A percentile compares a stretch with the other conserved stretches of the same genome.
These are phyloP conservation scores for Panellus pusillus DNA, from an alignment of 768 basidiomycete genomes.

Conservation along the genomic window DNA sequence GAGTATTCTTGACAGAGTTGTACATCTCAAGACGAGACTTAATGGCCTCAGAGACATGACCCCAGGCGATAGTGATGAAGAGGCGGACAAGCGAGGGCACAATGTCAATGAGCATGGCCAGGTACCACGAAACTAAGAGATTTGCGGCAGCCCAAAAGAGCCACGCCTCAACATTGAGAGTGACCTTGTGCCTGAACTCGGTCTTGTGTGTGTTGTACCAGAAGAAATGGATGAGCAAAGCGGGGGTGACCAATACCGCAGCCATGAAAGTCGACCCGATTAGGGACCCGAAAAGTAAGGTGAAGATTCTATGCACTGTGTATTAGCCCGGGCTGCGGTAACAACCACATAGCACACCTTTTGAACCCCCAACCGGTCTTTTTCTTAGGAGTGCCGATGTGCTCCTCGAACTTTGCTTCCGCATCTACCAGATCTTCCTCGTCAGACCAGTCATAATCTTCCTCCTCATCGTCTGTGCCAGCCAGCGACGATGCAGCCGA, in stretches of 20 bases:
- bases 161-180: conserved; percentile 73
- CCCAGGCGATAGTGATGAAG: conserved; percentile 64
- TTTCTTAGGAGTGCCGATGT: conserved; percentile 52
- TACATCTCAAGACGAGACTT: conserved; percentile 71
- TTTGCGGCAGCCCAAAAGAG: conserved; percentile 82
- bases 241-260: conserved; percentile 58
- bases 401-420: conserved; percentile 62
- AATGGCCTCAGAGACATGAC: conserved; percentile 69
- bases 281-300: conserved; percentile 68
- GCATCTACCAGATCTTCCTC: conserved; percentile 76
- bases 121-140: conserved; percentile 75
- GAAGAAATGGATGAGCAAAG: conserved; percentile 64
- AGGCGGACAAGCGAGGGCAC: conserved; percentile 56
- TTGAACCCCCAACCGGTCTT: conserved; percentile 51
- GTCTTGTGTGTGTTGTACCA: conserved; percentile 67
- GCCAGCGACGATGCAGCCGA: conserved; percentile 45
- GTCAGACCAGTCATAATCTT: conserved; percentile 75
- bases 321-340: not conserved
- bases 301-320: conserved; percentile 46
- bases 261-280: conserved; percentile 71
- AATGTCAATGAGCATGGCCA: conserved; percentile 71
- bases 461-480: conserved; percentile 60
- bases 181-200: conserved; percentile 56
- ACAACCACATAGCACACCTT: conserved; percentile 37
- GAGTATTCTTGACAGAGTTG: conserved; percentile 63